Evolutionary conservation across 129 eudicot genomes (phyloP).

Genomic region (Calendula officinalis): DNA sequence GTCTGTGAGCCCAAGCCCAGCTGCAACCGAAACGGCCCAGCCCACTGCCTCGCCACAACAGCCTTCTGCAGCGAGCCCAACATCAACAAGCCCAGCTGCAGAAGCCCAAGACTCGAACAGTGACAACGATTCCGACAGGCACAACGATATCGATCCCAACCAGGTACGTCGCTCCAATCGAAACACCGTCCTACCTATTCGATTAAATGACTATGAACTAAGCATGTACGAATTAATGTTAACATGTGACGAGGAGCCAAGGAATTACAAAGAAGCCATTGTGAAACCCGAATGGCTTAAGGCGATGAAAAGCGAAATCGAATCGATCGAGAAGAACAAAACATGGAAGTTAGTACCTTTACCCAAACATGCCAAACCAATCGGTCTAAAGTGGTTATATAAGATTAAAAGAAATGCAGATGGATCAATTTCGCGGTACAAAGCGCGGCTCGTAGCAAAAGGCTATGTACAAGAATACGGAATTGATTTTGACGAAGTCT

Average conservation of each 20-base stretch:
- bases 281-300: conserved; percentile 4
- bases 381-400: background rate
- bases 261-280: background rate
- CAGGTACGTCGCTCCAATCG: background rate
- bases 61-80: background rate
- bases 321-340: background rate
- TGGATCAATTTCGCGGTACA: background rate
- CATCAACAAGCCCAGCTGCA: background rate
- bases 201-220: background rate
- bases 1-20: background rate
- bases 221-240: conserved; percentile 1
- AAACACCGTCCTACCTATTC: background rate
- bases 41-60: conserved; percentile 5
- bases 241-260: background rate
- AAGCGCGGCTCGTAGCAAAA: background rate
- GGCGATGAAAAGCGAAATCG: conserved; percentile 11
- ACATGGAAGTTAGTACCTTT: background rate
- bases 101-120: background rate
- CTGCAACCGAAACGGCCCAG: background rate
- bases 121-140: background rate
- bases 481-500: background rate
- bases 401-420: background rate
- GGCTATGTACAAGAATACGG: background rate
- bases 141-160: background rate
- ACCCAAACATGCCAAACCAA: background rate